phyloP scores from a whole-genome alignment of 768 basidiomycete species.

The Hemileccinum rubropunctum region DNA sequence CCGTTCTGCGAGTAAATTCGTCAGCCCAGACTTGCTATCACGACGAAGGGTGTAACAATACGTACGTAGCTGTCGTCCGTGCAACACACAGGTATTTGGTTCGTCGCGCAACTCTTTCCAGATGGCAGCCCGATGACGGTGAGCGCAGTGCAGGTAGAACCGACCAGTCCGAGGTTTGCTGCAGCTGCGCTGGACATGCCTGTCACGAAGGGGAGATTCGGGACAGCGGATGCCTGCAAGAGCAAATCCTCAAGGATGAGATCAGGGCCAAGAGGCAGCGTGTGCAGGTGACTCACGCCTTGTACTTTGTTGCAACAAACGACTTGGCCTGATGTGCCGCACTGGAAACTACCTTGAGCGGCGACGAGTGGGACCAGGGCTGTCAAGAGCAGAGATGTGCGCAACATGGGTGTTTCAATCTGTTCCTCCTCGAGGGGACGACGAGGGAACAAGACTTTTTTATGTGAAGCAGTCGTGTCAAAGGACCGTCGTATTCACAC shows the following conservation, averaged over 20 bases:
- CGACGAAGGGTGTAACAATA: not conserved
- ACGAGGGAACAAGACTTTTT: not conserved
- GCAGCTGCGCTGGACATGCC: conserved; percentile 9
- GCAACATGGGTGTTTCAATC: conserved; percentile 4
- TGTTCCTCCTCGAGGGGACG: not conserved
- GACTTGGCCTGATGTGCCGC: conserved; percentile 6
- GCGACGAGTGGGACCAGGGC: conserved; percentile 3
- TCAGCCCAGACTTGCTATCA: not conserved
- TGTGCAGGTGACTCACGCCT: conserved; percentile 6
- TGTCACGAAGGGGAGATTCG: conserved; percentile 1
- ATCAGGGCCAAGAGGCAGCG: not conserved
- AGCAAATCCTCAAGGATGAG: not conserved
- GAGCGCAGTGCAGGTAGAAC: conserved; percentile 4
- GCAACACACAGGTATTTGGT: conserved; percentile 13
- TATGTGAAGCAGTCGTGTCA: not conserved
- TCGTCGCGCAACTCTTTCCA: conserved; percentile 9
- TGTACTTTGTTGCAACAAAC: conserved; percentile 11
- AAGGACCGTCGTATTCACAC: not conserved
- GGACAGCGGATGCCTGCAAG: conserved; percentile 6
- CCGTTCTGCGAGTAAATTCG: conserved; percentile 2
- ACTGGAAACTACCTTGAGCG: conserved; percentile 8
- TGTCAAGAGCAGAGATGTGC: conserved; percentile 1
- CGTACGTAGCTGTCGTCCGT: conserved; percentile 13
- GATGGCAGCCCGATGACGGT: conserved; percentile 9
- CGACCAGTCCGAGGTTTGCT: conserved; percentile 14